Percentiles rank a stretch among this genome's conserved stretches.
These are phyloP conservation scores for Stephanodiscus triporus DNA, from an alignment of 108 stramenopile species.

Conservation along the genomic window DNA sequence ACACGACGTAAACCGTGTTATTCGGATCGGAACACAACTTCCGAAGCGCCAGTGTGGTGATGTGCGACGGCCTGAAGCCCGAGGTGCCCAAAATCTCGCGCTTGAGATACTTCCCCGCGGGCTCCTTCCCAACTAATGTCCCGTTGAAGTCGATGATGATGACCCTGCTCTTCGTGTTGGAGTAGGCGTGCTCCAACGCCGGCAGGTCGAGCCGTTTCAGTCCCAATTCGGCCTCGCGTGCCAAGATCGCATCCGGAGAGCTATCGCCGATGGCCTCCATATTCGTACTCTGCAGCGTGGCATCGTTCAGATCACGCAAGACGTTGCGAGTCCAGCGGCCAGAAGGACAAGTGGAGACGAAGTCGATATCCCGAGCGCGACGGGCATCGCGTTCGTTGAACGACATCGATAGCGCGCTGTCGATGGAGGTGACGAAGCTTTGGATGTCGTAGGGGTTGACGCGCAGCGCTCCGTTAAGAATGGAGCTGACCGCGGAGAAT, in stretches of 20 bases:
- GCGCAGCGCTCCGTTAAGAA: slow-evolving; percentile 96
- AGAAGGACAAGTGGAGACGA: slow-evolving; percentile 93
- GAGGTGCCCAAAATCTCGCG: slow-evolving; percentile 91
- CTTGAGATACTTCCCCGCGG: slow-evolving; percentile 95
- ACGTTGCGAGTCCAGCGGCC: slow-evolving; percentile 97
- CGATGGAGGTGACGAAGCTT: slow-evolving; percentile 87
- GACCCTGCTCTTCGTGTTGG: slow-evolving; percentile 76
- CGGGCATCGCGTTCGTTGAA: slow-evolving; percentile 83
- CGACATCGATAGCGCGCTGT: slow-evolving; percentile 92
- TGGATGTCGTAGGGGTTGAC: slow-evolving; percentile 97
- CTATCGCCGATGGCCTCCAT: slow-evolving; percentile 38
- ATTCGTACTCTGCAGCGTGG: slow-evolving; percentile 44
- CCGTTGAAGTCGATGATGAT: slow-evolving; percentile 98
- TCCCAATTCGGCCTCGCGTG: slow-evolving; percentile 59
- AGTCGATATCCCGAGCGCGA: slow-evolving; percentile 94
- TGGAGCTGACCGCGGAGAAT: slow-evolving; percentile 94
- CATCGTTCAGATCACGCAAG: slow-evolving; percentile 84
- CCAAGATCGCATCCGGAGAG: slow-evolving; percentile 59
- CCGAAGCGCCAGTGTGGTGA: slow-evolving; percentile 72
- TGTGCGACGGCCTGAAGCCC: slow-evolving; percentile 81
- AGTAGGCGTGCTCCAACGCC: slow-evolving; percentile 75
- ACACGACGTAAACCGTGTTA: slow-evolving; percentile 93
- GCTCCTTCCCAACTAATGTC: slow-evolving; percentile 95
- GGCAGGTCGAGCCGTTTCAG: slow-evolving; percentile 63
- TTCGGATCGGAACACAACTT: slow-evolving; percentile 78